These are phyloP conservation scores for Craterostigma plantagineum DNA, from an alignment of 257 asterid genomes.

Conservation along the genomic window DNA sequence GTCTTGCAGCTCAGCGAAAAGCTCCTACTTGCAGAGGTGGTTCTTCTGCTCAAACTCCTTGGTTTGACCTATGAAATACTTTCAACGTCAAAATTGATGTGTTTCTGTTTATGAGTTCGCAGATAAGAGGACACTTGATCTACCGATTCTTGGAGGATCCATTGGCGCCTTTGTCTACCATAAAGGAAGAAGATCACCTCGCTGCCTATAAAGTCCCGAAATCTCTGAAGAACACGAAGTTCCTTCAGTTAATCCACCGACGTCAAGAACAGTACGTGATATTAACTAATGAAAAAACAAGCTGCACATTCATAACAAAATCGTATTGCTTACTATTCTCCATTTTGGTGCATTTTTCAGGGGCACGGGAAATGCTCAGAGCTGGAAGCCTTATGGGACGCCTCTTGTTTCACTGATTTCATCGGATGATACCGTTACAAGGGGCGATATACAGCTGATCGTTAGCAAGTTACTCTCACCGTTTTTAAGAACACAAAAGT, in stretches of 20 bases:
- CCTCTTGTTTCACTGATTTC: slow-evolving; percentile 94
- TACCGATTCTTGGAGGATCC: slow-evolving; percentile 88
- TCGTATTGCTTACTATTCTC: slow-evolving; percentile 4
- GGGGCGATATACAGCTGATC: slow-evolving; percentile 70
- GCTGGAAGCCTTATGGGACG: slow-evolving; percentile 95
- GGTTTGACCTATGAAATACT: slow-evolving; percentile 5
- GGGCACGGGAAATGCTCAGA: slow-evolving; percentile 63
- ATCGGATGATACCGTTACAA: slow-evolving; percentile 62
- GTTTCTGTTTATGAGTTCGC: slow-evolving; percentile 11
- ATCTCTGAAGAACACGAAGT: slow-evolving; percentile 48
- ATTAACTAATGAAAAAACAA: too few species aligned
- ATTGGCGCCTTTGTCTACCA: slow-evolving; percentile 52
- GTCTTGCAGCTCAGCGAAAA: slow-evolving; percentile 71
- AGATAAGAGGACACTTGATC: slow-evolving; percentile 91
- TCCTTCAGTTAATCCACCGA: slow-evolving; percentile 93
- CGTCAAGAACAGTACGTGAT: slow-evolving; percentile 83
- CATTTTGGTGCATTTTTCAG: slow-evolving; percentile 21
- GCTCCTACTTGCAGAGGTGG: slow-evolving; percentile 94
- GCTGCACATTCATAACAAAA: background rate
- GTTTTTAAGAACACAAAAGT: slow-evolving; percentile 48
- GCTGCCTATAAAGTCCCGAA: slow-evolving; percentile 90
- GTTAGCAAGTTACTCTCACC: slow-evolving; percentile 82
- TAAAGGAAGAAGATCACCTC: slow-evolving; percentile 88
- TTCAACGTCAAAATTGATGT: slow-evolving; percentile 7
- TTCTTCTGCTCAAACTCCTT: slow-evolving; percentile 10